Evolutionary conservation across 805 yeast genomes (phyloP).

Genomic region (Saccharomycopsis olivae): DNA sequence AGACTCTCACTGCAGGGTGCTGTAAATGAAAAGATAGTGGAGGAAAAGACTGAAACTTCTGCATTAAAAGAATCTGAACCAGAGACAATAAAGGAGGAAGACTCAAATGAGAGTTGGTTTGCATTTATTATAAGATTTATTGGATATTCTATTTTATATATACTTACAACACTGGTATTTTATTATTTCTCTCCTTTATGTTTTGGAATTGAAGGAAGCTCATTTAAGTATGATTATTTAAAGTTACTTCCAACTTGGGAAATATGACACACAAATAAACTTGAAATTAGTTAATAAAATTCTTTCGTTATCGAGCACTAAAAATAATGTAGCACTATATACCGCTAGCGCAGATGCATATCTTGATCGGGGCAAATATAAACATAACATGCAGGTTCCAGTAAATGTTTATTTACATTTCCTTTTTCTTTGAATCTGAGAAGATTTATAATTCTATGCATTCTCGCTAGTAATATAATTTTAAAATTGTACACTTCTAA

Average conservation of each 20-base stretch:
- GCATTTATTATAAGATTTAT: background rate
- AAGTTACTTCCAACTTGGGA: conserved; percentile 39
- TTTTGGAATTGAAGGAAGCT: conserved; percentile 54
- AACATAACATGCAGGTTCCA: too few relatives aligned
- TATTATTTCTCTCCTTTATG: conserved; percentile 45
- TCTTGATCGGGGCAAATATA: too few relatives aligned
- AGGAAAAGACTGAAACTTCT: background rate
- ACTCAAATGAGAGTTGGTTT: background rate
- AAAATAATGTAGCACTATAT: too few relatives aligned
- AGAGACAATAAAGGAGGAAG: background rate
- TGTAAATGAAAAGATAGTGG: background rate
- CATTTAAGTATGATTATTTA: conserved; percentile 33
- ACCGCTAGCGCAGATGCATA: too few relatives aligned
- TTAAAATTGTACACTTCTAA: too few relatives aligned
- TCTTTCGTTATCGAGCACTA: background rate
- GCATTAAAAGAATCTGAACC: background rate
- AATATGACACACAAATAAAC: background rate
- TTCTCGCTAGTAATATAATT: too few relatives aligned
- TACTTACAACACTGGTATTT: conserved; percentile 42
- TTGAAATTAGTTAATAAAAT: too few relatives aligned
- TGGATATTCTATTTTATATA: conserved; percentile 35
- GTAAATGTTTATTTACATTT: too few relatives aligned
- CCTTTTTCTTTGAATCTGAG: too few relatives aligned
- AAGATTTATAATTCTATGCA: too few relatives aligned
- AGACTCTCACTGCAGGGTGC: too few relatives aligned